Evolutionary conservation across 208 protist species (phyloP).

Genomic region (Trypanosoma congolense): DNA sequence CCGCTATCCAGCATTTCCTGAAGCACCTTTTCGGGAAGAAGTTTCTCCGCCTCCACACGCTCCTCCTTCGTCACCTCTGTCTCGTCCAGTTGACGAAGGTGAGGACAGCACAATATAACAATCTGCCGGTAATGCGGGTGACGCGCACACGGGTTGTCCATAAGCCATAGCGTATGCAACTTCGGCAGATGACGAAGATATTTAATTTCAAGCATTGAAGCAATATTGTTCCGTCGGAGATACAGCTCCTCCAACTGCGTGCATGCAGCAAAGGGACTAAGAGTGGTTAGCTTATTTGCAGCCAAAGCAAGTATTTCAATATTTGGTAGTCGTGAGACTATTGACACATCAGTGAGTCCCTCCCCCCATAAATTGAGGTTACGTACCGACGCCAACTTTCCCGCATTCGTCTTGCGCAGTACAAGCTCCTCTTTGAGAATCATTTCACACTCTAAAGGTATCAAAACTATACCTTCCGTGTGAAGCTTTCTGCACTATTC

Average conservation of each 20-base stretch:
- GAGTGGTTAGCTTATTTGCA: slow-evolving; percentile 73
- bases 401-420: slow-evolving; percentile 82
- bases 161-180: slow-evolving; percentile 88
- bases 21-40: slow-evolving; percentile 48
- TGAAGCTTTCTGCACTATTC: neutral
- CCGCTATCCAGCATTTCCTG: slow-evolving; percentile 49
- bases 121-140: slow-evolving; percentile 82
- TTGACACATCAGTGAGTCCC: slow-evolving; percentile 72
- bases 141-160: slow-evolving; percentile 89
- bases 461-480: neutral
- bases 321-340: slow-evolving; percentile 61
- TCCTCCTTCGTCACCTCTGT: slow-evolving; percentile 66
- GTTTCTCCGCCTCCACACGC: slow-evolving; percentile 44
- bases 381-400: slow-evolving; percentile 65
- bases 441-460: slow-evolving; percentile 1
- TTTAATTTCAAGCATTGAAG: slow-evolving; percentile 67
- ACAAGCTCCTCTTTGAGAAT: slow-evolving; percentile 78
- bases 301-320: slow-evolving; percentile 85
- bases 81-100: slow-evolving; percentile 85
- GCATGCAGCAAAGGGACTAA: slow-evolving; percentile 72
- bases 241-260: slow-evolving; percentile 83
- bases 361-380: slow-evolving; percentile 91
- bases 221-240: slow-evolving; percentile 89
- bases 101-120: slow-evolving; percentile 77
- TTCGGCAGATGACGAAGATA: slow-evolving; percentile 57